phyloP scores from a whole-genome alignment of 345 rosid genomes.

The Salix purpurea region DNA sequence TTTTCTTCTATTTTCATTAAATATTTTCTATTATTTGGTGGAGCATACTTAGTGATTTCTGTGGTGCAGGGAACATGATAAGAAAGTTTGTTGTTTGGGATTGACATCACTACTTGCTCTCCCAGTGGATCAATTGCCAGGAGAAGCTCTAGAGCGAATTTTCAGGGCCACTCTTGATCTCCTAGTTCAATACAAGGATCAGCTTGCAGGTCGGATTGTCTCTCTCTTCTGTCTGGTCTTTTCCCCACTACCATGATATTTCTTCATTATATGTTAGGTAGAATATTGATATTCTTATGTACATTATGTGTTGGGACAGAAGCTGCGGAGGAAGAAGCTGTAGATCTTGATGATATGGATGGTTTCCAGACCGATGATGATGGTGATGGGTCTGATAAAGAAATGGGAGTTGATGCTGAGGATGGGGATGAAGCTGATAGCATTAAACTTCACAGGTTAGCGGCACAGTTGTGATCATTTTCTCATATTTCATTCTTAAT shows the following conservation, averaged over 20 bases:
- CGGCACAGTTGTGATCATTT: slow-evolving; percentile 69
- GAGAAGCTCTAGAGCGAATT: slow-evolving; percentile 80
- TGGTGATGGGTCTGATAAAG: slow-evolving; percentile 81
- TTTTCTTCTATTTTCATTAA: neutral
- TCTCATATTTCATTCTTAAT: neutral
- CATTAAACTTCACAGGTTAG: slow-evolving; percentile 68
- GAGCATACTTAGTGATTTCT: slow-evolving; percentile 14
- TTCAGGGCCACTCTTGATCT: slow-evolving; percentile 86
- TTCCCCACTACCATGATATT: slow-evolving; percentile 2
- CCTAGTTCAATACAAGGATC: slow-evolving; percentile 81
- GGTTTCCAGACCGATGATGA: slow-evolving; percentile 87
- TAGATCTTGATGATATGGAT: slow-evolving; percentile 88
- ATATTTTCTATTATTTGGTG: neutral
- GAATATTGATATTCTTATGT: neutral
- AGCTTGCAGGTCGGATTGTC: slow-evolving; percentile 74
- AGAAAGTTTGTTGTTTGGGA: slow-evolving; percentile 98
- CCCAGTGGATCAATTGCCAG: slow-evolving; percentile 79
- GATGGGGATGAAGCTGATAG: slow-evolving; percentile 96
- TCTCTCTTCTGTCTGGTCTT: neutral
- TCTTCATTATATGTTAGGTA: neutral
- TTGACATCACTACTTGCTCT: slow-evolving; percentile 80
- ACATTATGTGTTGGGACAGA: slow-evolving; percentile 32
- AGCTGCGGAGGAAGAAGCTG: slow-evolving; percentile 77
- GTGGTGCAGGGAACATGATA: slow-evolving; percentile 78
- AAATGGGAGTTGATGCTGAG: slow-evolving; percentile 89